Conservation (phyloP, 352 stramenopile species). For the Globisporangium acanthophoron region DNA sequence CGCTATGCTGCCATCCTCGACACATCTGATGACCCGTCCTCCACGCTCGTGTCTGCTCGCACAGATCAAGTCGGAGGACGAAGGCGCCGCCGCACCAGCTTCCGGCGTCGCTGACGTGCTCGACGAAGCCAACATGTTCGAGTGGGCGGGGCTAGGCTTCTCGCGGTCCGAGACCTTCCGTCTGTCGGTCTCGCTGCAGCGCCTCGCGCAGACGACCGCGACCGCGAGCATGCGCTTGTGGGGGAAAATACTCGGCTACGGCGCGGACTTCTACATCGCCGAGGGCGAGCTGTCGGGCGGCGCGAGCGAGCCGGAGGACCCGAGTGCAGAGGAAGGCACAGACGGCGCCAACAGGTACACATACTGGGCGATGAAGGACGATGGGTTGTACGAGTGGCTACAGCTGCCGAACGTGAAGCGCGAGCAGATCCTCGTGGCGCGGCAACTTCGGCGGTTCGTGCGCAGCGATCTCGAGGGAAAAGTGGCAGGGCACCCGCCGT, state of each 20-base stretch:
- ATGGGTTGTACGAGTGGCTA: constrained; percentile 76
- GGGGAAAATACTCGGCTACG: constrained; percentile 78
- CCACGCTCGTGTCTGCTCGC: neutral
- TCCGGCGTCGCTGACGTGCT: constrained; percentile 54
- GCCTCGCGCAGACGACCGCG: constrained; percentile 42
- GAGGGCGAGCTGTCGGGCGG: constrained; percentile 55
- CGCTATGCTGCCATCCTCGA: neutral
- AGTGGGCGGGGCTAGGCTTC: constrained; percentile 74
- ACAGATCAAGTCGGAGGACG: constrained; percentile 47
- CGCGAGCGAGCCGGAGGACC: constrained; percentile 54
- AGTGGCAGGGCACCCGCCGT: constrained; percentile 79
- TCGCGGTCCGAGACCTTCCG: constrained; percentile 72
- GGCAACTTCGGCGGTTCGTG: constrained; percentile 78
- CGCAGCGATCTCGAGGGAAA: constrained; percentile 78
- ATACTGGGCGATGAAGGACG: constrained; percentile 87
- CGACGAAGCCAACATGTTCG: constrained; percentile 81
- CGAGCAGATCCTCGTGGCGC: constrained; percentile 72
- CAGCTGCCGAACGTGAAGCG: constrained; percentile 71
- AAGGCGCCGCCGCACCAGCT: constrained; percentile 28
- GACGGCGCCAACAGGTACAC: constrained; percentile 84
- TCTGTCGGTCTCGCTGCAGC: constrained; percentile 54
- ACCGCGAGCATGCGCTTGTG: constrained; percentile 82
- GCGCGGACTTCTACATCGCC: constrained; percentile 78
- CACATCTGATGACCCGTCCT: too few relatives aligned
- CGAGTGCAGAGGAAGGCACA: constrained; percentile 56